Percentiles rank a stretch among this genome's conserved stretches.
phyloP scores from a whole-genome alignment of 331 rosid genomes.

The Quercus lobata region DNA sequence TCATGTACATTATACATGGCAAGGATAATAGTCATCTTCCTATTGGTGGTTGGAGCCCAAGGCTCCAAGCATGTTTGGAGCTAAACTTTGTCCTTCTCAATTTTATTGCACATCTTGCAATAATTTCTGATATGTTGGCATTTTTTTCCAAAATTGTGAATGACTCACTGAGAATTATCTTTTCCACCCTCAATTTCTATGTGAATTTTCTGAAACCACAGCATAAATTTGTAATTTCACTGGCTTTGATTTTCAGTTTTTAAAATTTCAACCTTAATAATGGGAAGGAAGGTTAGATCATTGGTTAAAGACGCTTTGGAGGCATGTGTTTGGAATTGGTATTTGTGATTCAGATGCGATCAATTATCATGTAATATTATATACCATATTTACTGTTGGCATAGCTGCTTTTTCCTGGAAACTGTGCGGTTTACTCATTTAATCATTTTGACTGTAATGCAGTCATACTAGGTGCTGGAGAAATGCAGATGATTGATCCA shows the following conservation, averaged over 20 bases:
- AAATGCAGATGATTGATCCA: conserved; percentile 98
- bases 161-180: not conserved
- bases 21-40: no score
- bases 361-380: not conserved
- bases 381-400: not conserved
- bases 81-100: no score
- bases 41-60: no score
- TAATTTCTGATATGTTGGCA: not conserved
- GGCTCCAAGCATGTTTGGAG: no score
- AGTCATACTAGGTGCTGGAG: conserved; percentile 94
- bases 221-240: not conserved
- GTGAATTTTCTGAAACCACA: not conserved
- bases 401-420: conserved; percentile 12
- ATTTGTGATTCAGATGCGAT: not conserved
- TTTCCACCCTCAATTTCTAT: not conserved
- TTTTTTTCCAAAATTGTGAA: not conserved
- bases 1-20: no score
- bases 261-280: no score
- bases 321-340: not conserved
- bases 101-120: not conserved
- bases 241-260: not conserved
- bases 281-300: no score
- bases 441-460: conserved; percentile 22
- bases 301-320: no score
- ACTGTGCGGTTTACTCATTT: conserved; percentile 16